Evolutionary conservation across 345 rosid genomes (phyloP), one percentile per base, ranked within the genome.

Genomic region (Sonneratia alba): DNA sequence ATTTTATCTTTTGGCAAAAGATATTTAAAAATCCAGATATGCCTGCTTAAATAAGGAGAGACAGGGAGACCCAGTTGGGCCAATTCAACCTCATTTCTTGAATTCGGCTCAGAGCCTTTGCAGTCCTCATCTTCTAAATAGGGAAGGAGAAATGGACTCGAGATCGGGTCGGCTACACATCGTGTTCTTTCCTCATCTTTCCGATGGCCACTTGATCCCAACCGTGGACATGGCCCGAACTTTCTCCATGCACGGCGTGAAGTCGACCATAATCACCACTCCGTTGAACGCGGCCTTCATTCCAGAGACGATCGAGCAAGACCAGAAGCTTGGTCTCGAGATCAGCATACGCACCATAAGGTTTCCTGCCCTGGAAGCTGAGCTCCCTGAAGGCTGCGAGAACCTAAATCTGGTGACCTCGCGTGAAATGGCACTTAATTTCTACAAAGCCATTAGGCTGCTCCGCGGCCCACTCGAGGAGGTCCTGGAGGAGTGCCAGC

Each of bases 361-460:
- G n/a, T 82, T 87, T 67, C 89, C 91, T 51, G 72, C 75, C 24
- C 63, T 12, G 6, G 83, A 79, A 75, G 82, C 72, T 0, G 89
- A 88, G 18, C 74, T 86, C 42, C 88, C 90, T 0, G 55, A 77
- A 53, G 87, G 85, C 15, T 84, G 80, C 40, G 88, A 88, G 69
- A 83, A 79, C 51, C 3, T 71, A 0, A 86, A 88, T 47, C 70
- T 56, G 8, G 7, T 83, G 77, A 42, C 51, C 13, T 68, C 51
- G 55, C 27, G 14, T 43, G 32, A 47, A 19, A 68, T 47, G 40
- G 12, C 27, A 9, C 66, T 7, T 22, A 21, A 15, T 12, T 57
- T 67, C 67, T 68, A 16, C 14, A 27, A 24, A n/a, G 68, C 68
- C 74, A 2, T 4, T 36, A 22, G 53, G 45, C 7, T 68, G 65